These are phyloP conservation scores for Osmanthus fragrans DNA, from an alignment of 257 asterid genomes.

Conservation along the genomic window DNA sequence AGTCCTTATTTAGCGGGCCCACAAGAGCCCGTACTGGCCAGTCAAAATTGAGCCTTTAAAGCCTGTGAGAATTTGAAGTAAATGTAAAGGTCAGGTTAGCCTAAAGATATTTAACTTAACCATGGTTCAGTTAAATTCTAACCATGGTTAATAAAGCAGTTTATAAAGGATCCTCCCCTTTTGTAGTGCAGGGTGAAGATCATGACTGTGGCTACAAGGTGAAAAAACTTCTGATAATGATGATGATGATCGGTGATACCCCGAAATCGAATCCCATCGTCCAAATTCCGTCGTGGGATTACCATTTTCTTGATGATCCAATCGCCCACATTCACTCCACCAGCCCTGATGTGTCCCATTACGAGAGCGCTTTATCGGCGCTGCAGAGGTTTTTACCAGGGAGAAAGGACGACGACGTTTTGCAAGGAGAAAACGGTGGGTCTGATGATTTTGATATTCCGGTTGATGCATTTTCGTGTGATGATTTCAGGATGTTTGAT, in stretches of 20 bases:
- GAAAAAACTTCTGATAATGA: constrained; percentile 40
- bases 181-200: constrained; percentile 30
- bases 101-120: constrained; percentile 44
- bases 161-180: constrained; percentile 42
- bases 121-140: constrained; percentile 28
- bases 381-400: constrained; percentile 73
- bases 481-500: constrained; percentile 82
- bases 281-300: constrained; percentile 67
- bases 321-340: constrained; percentile 44
- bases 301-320: constrained; percentile 41
- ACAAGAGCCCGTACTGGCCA: constrained; percentile 3
- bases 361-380: constrained; percentile 42
- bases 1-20: constrained; percentile 26
- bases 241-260: constrained; percentile 52
- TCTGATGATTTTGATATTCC: constrained; percentile 61
- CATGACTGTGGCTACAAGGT: constrained; percentile 39
- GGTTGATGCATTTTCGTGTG: constrained; percentile 78
- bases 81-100: constrained; percentile 40
- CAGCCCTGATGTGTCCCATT: constrained; percentile 29
- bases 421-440: constrained; percentile 13
- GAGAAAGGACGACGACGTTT: constrained; percentile 46
- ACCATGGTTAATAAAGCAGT: constrained; percentile 49
- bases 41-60: constrained; percentile 31
- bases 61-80: constrained; percentile 30
- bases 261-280: constrained; percentile 64